Base-by-base conservation (phyloP, 2,329 filamentous ascomycete species). In the Sordariomycetes sp. region DNA sequence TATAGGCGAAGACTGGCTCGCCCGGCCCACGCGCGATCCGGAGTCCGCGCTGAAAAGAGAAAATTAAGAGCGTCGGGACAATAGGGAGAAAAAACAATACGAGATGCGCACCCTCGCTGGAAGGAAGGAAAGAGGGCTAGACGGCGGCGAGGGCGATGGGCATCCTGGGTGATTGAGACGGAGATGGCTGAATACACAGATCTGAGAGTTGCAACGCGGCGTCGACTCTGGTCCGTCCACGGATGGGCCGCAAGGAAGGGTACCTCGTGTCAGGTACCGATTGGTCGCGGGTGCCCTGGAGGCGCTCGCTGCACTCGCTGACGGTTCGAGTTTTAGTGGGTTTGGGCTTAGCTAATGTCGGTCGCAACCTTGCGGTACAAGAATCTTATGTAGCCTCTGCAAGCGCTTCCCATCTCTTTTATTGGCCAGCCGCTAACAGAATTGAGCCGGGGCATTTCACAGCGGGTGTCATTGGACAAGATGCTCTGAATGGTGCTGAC, bases 151-250 rank as follows among this genome's bases (percentile, higher is more conserved):
- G 25, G 28, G 40, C 22, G 48, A 50, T 48, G 54, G 54, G 20
- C 43, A 46, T 50, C 24, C 40, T 50, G 25, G 32, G 54, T 28
- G 40, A 46, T 57, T 57, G 54, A 43, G 54, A 48, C 48, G 54
- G 48, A 57, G 54, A 57, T 57, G 54, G 54, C 54, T 57, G 54
- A 57, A 51, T 57, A 57, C 54, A 50, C 40, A 51, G 43, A 32
- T 57, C 54, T 57, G 54, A 35, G 32, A 57, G 48, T 50, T 50
- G 46, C 20, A 50, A 50, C 46, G 46, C 53, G 32, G 53, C 53
- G 53, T 40, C 28, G 28, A 32, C 28, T 37, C 20, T 35, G 53
- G 28, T 8, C 32, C 37, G 53, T 22, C 32, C 53, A n/a, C 32
- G 20, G 46, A n/a, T 46, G 40, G 40, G 16, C 40, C 20, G 46